These are phyloP conservation scores for Nakazawaea laoshanensis DNA, from an alignment of 805 yeast genomes.

Conservation along the genomic window DNA sequence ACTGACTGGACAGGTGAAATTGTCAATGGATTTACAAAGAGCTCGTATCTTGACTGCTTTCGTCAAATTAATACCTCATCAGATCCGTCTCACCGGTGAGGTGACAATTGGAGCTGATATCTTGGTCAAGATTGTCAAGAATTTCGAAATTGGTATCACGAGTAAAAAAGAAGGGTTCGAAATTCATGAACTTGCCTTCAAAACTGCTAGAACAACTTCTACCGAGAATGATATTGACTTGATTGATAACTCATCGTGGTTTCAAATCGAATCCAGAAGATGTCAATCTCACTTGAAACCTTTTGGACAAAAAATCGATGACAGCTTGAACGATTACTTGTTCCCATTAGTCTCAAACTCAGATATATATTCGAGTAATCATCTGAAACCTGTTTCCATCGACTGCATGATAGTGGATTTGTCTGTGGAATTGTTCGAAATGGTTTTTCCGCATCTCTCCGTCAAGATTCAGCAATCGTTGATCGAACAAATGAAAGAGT, in stretches of 20 bases:
- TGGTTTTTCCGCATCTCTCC: constrained; percentile 63
- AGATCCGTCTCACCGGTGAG: constrained; percentile 16
- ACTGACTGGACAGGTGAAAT: constrained; percentile 15
- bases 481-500: constrained; percentile 54
- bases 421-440: constrained; percentile 69
- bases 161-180: constrained; percentile 26
- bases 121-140: constrained; percentile 23
- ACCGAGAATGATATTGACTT: constrained; percentile 19
- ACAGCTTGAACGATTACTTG: constrained; percentile 34
- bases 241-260: constrained; percentile 16
- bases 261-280: constrained; percentile 21
- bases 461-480: constrained; percentile 79
- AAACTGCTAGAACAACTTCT: constrained; percentile 10
- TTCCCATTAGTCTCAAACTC: constrained; percentile 13
- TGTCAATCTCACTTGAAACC: too few relatives aligned
- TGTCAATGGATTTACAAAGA: constrained; percentile 19
- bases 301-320: too few relatives aligned
- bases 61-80: constrained; percentile 23
- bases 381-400: constrained; percentile 29
- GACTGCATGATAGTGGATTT: constrained; percentile 58
- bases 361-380: constrained; percentile 25
- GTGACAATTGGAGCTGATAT: constrained; percentile 22
- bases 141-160: constrained; percentile 31
- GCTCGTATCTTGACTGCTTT: constrained; percentile 22
- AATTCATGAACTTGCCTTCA: constrained; percentile 23